A percentile compares a stretch with the other conserved stretches of the same genome.
Evolutionary conservation across 2,329 filamentous ascomycete genomes (phyloP).

Genomic region (Ceratocystis harringtonii): DNA sequence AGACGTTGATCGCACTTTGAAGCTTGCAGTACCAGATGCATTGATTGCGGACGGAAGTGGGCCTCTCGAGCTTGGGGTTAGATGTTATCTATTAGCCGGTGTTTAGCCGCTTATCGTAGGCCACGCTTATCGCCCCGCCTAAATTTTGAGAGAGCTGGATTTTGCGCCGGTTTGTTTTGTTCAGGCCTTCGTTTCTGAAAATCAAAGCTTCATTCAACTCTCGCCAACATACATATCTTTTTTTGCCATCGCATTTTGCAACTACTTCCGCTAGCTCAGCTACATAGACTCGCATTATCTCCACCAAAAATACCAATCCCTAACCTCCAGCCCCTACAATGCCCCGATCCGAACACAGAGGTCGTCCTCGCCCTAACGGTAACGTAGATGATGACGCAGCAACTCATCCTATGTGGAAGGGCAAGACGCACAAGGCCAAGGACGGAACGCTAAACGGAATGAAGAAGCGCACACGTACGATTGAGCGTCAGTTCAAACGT

Average conservation of each 20-base stretch:
- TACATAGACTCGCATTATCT: no score
- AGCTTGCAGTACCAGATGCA: neutral
- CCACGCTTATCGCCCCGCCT: constrained; percentile 13
- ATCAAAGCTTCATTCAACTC: neutral
- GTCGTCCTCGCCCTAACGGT: neutral
- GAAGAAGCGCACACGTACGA: constrained; percentile 56
- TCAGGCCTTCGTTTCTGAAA: no score
- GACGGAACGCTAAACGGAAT: constrained; percentile 42
- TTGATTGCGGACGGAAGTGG: constrained; percentile 1
- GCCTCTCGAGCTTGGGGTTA: neutral
- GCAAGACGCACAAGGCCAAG: constrained; percentile 30
- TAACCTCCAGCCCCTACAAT: neutral
- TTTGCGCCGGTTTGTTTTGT: constrained; percentile 11
- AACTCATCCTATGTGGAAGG: constrained; percentile 23
- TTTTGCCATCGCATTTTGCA: neutral
- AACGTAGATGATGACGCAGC: neutral
- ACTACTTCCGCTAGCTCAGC: no score
- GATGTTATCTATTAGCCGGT: neutral
- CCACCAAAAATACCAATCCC: neutral
- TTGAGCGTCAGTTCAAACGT: constrained; percentile 49
- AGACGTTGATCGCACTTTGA: neutral
- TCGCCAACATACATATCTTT: neutral
- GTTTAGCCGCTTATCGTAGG: constrained; percentile 11
- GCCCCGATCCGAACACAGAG: neutral
- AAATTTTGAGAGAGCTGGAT: constrained; percentile 14